Evolutionary conservation across 345 rosid genomes (phyloP), one percentile per base, ranked within the genome.

Genomic region (Eucalyptus rudis): DNA sequence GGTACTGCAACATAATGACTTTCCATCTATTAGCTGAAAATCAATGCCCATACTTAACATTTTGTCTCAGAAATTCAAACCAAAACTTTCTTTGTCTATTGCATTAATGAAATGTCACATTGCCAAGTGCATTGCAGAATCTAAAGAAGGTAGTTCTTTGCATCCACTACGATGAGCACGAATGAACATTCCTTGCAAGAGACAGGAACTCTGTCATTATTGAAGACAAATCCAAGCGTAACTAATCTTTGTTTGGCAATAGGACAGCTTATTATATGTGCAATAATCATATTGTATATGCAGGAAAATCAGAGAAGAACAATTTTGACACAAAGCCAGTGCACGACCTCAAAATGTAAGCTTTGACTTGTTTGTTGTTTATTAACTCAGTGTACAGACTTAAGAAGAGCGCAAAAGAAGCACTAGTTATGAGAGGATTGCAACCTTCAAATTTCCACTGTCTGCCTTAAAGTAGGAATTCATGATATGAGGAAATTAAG

Each of bases 81-180:
- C 84, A 76, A 76, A 76, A 76, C 84, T 40, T 76, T 40, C 4
- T 40, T 76, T 76, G 47, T 20, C 47, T 3, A 40, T 86, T 6
- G 29, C 49, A 49, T 84, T 25, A 49, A 86, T 90, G 92, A 91
- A 92, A 86, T 88, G 88, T 90, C 88, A 91, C 13, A 76, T 45
- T 11, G 43, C 88, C 1, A 89, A 88, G 87, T 90, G 83, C 81
- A 86, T 89, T 86, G 89, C 90, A 7, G 90, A 91, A 87, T 87
- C 93, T 17, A 49, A 49, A 25, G 49, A 90, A 89, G 93, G 93
- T 90, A 91, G 88, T 87, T 90, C 43, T 87, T 86, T 43, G 44
- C 84, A 62, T 79, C 84, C 25, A n/a, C 86, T 89, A 89, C 15
- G 43, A 40, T 88, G 87, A 44, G 58, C n/a, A 45, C 64, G 22